phyloP scores from a whole-genome alignment of 2,329 filamentous ascomycete species.

The Colletotrichum musae region DNA sequence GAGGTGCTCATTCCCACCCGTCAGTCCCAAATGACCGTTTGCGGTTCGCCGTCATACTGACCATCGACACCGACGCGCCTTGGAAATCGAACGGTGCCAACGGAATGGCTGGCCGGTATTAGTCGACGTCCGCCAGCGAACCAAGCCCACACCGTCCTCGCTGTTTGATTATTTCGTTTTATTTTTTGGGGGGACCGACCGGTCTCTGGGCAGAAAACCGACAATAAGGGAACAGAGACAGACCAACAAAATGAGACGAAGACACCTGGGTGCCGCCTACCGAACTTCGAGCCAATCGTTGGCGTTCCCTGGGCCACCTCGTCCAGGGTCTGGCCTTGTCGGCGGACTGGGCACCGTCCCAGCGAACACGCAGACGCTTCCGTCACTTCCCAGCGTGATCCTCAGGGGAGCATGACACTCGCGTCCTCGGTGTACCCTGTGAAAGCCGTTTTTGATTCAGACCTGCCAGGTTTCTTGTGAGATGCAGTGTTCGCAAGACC shows the following conservation, averaged over 20 bases:
- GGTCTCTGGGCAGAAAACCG: conserved; percentile 14
- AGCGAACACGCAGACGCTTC: conserved; percentile 37
- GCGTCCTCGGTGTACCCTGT: conserved; percentile 15
- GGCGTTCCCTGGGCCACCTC: conserved; percentile 11
- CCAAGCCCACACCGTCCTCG: conserved; percentile 3
- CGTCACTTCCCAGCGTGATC: conserved; percentile 32
- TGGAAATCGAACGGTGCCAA: conserved; percentile 16
- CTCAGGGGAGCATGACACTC: conserved; percentile 18
- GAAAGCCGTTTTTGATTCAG: not conserved
- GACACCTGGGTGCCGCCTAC: conserved; percentile 31
- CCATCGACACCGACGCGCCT: conserved; percentile 2
- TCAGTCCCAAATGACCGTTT: conserved; percentile 20
- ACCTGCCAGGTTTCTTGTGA: not conserved
- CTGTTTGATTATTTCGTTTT: too few relatives aligned
- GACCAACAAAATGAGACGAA: conserved; percentile 36
- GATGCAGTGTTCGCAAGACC: not conserved
- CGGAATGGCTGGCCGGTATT: conserved; percentile 13
- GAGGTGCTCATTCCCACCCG: not conserved
- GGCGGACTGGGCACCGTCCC: conserved; percentile 21
- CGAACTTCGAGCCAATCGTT: conserved; percentile 34
- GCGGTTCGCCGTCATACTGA: conserved; percentile 19
- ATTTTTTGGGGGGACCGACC: not conserved
- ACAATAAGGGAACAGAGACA: not conserved
- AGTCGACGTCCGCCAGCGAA: not conserved
- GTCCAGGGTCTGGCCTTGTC: conserved; percentile 35